Evolutionary conservation across 2,329 filamentous ascomycete species (phyloP), one percentile per base, ranked within the genome.

Genomic region (Venturia pyrina): DNA sequence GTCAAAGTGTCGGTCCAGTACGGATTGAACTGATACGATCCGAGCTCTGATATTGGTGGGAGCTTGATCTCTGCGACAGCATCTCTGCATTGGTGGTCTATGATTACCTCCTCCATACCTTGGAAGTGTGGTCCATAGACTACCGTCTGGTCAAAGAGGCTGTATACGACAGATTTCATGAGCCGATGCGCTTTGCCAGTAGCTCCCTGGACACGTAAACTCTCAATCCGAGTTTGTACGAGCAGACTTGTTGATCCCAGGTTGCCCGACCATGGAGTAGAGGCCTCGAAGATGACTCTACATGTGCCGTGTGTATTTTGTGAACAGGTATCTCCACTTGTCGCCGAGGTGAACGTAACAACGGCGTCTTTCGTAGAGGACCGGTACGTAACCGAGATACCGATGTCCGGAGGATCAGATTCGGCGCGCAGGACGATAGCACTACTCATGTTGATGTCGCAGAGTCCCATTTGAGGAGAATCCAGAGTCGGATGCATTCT

Each of bases 71-170:
- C 41, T 24, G 68, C 62, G n/a, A 68, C 68, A 1, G 68, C 69
- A 57, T 73, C 72, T 3, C 68, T 43, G 21, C 69, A 66, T 13
- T 66, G 63, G 40, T 64, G 65, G 63, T 71, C 53, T 21, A 73
- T 48, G 28, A 71, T 53, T 1, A 72, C 70, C 10, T 70, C 69
- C 34, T 69, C 50, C 68, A 72, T 71, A 13, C 68, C 70, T 4
- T 69, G 63, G 64, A 71, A 73, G 46, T 69, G 66, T 57, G 71
- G 64, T 0, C 62, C 62, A 63, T 72, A 73, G 37, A 69, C 57
- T 41, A 72, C 71, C 4, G 72, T 37, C 32, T 19, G 17, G 19
- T 65, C 67, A 56, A 73, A 73, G 2, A 73, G 68, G 1, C 65
- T 69, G 62, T 73, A 73, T 13, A 69, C 69, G 66, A 72, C 66